These are phyloP conservation scores for Suillus paluster DNA, from an alignment of 768 basidiomycete genomes.

Conservation along the genomic window DNA sequence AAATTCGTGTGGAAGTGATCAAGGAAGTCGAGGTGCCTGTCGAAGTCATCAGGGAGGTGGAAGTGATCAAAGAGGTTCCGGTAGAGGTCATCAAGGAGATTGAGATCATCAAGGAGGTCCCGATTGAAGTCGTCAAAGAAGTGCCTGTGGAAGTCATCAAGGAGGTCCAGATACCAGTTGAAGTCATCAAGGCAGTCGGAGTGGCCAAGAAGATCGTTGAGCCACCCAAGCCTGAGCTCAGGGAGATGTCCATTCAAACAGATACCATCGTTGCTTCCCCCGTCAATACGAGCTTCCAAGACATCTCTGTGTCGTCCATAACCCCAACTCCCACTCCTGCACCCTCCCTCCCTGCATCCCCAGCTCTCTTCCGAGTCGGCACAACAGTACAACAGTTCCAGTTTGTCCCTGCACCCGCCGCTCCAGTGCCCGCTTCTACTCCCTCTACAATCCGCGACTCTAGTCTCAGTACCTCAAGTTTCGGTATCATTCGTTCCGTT, in stretches of 20 bases:
- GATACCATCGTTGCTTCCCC: constrained; percentile 49
- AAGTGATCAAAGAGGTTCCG: constrained; percentile 25
- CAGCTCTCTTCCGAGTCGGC: constrained; percentile 61
- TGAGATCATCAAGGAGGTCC: constrained; percentile 31
- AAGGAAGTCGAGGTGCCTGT: constrained; percentile 22
- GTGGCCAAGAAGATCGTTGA: constrained; percentile 27
- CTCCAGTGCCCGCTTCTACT: constrained; percentile 29
- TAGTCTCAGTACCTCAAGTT: constrained; percentile 39
- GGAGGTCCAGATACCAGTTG: constrained; percentile 36
- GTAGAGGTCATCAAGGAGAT: constrained; percentile 24
- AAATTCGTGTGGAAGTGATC: constrained; percentile 18
- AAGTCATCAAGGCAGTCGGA: constrained; percentile 39
- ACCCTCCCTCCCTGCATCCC: constrained; percentile 31
- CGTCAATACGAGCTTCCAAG: constrained; percentile 32
- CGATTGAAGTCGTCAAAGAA: constrained; percentile 18
- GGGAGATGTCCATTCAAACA: constrained; percentile 81
- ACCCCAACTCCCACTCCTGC: constrained; percentile 40
- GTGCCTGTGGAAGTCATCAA: constrained; percentile 24
- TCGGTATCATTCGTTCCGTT: constrained; percentile 51
- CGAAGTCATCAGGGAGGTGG: constrained; percentile 33
- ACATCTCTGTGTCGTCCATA: constrained; percentile 33
- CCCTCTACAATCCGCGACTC: constrained; percentile 56
- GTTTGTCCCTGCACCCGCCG: constrained; percentile 53
- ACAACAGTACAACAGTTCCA: constrained; percentile 63
- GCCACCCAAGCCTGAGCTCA: constrained; percentile 64